These are phyloP conservation scores for Pyrenophora graminea DNA, from an alignment of 2,329 filamentous ascomycete genomes.

Conservation along the genomic window DNA sequence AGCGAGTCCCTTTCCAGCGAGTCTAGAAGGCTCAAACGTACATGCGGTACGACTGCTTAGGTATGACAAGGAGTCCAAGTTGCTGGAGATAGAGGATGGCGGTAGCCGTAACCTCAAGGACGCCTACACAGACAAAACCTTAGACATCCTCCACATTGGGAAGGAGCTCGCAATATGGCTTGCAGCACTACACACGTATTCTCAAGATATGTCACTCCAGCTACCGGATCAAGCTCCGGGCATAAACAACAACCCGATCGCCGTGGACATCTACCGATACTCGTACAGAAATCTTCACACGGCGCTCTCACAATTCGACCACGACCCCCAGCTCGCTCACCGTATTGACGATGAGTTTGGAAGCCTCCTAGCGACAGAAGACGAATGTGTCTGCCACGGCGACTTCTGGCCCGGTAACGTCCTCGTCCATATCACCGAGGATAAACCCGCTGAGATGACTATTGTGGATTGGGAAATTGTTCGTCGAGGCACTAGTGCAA, in stretches of 20 bases:
- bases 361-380: slow-evolving; percentile 28
- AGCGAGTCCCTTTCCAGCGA: slow-evolving; percentile 2
- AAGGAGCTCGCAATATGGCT: slow-evolving; percentile 40
- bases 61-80: slow-evolving; percentile 33
- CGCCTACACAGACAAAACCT: slow-evolving; percentile 29
- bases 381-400: slow-evolving; percentile 45
- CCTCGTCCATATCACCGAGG: slow-evolving; percentile 21
- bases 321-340: not conserved
- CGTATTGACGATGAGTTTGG: slow-evolving; percentile 37
- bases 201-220: slow-evolving; percentile 16
- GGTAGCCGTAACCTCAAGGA: slow-evolving; percentile 38
- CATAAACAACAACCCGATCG: slow-evolving; percentile 34
- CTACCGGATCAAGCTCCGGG: not conserved
- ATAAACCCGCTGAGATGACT: slow-evolving; percentile 22
- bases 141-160: slow-evolving; percentile 30
- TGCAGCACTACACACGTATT: slow-evolving; percentile 31
- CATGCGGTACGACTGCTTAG: slow-evolving; percentile 25
- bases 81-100: slow-evolving; percentile 40
- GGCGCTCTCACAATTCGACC: slow-evolving; percentile 15
- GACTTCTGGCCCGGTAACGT: slow-evolving; percentile 49
- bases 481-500: slow-evolving; percentile 40
- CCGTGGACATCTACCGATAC: slow-evolving; percentile 33
- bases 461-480: slow-evolving; percentile 47
- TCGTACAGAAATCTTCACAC: slow-evolving; percentile 34
- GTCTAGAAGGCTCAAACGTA: slow-evolving; percentile 8